These are phyloP conservation scores for Rhizopogon roseolus DNA, from an alignment of 768 basidiomycete genomes.

Conservation along the genomic window DNA sequence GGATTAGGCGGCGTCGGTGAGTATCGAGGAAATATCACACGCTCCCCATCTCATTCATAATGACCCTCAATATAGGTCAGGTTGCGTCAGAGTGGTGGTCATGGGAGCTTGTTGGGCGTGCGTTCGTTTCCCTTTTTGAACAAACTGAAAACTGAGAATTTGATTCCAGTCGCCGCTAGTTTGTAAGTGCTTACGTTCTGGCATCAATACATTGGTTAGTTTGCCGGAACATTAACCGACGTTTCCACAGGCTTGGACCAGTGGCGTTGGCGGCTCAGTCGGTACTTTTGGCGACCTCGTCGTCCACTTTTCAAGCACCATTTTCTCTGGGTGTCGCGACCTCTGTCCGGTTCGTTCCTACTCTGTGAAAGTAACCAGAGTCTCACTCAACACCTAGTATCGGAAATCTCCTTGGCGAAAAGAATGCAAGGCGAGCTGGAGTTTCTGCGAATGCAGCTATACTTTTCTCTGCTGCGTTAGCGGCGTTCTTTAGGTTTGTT, in stretches of 20 bases:
- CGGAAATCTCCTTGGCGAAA: conserved; percentile 85
- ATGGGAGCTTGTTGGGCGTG: conserved; percentile 77
- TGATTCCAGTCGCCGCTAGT: conserved; percentile 44
- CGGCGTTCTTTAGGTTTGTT: conserved; percentile 54
- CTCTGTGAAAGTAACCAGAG: neutral
- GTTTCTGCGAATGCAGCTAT: conserved; percentile 65
- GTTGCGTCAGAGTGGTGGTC: conserved; percentile 95
- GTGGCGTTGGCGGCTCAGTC: conserved; percentile 83
- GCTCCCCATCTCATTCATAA: neutral
- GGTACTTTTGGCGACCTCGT: conserved; percentile 70
- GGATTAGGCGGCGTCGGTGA: conserved; percentile 77
- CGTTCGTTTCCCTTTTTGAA: conserved; percentile 4
- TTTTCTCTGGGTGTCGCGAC: conserved; percentile 78
- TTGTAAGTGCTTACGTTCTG: conserved; percentile 29
- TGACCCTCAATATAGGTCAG: conserved; percentile 42
- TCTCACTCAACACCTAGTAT: conserved; percentile 41
- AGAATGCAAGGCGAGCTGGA: conserved; percentile 64
- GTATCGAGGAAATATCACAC: conserved; percentile 9
- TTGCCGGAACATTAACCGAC: conserved; percentile 10
- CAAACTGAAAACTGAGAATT: conserved; percentile 1
- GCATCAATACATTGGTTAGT: neutral
- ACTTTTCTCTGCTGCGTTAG: conserved; percentile 56
- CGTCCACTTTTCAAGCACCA: conserved; percentile 78
- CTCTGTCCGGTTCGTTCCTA: conserved; percentile 63
- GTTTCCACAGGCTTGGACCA: conserved; percentile 61